Evolutionary conservation across 768 basidiomycete species (phyloP).

Genomic region (Dentipellis fragilis): DNA sequence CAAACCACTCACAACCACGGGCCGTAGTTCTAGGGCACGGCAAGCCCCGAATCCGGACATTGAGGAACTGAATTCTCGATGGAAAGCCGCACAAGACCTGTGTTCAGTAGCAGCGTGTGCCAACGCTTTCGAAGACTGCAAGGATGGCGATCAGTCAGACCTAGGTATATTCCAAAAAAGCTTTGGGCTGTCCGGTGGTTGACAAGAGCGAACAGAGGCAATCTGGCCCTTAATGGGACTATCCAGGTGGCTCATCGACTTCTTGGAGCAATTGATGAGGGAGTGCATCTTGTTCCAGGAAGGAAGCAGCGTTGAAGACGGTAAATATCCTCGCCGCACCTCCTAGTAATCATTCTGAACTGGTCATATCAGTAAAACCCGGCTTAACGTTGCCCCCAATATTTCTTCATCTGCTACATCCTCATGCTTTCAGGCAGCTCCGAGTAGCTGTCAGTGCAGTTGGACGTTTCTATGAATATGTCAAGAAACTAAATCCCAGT

Average conservation of each 20-base stretch:
- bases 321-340: neutral
- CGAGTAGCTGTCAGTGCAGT: conserved; percentile 42
- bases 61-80: conserved; percentile 34
- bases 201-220: conserved; percentile 35
- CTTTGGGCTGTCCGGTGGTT: neutral
- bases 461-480: conserved; percentile 42
- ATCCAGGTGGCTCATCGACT: conserved; percentile 49
- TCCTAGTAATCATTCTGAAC: neutral
- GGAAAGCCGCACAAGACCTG: conserved; percentile 56
- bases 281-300: conserved; percentile 32
- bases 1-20: neutral
- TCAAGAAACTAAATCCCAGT: conserved; percentile 43
- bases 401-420: conserved; percentile 55
- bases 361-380: neutral
- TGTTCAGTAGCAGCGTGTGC: conserved; percentile 52
- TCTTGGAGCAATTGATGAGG: conserved; percentile 54
- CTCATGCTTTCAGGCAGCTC: conserved; percentile 45
- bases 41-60: conserved; percentile 20
- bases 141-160: conserved; percentile 51
- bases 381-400: conserved; percentile 18
- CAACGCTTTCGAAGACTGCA: conserved; percentile 58
- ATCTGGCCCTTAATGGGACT: conserved; percentile 65
- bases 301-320: conserved; percentile 3
- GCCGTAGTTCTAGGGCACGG: conserved; percentile 1
- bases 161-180: conserved; percentile 33